A percentile compares a stretch with the other conserved stretches of the same genome.
These are phyloP conservation scores for Boletus pseudo-olivaceus DNA, from an alignment of 768 basidiomycete species.

Conservation along the genomic window DNA sequence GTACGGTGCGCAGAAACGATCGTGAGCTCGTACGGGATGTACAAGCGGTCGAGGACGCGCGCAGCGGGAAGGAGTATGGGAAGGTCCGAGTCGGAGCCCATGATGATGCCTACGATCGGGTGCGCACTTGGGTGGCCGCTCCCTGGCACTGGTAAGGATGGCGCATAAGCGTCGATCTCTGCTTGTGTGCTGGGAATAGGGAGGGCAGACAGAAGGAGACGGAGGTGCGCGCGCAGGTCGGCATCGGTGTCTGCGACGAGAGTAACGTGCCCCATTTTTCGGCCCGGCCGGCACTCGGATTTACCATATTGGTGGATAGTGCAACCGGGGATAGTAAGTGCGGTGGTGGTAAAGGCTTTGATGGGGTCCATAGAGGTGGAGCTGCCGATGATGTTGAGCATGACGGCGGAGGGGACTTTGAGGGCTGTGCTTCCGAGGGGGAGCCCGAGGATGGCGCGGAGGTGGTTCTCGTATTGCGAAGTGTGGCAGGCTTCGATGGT, in stretches of 20 bases:
- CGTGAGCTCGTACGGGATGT: constrained; percentile 86
- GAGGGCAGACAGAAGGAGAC: constrained; percentile 66
- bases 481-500: constrained; percentile 97
- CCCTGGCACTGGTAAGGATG: constrained; percentile 40
- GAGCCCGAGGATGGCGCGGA: constrained; percentile 87
- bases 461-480: constrained; percentile 96
- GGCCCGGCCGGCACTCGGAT: constrained; percentile 76
- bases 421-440: constrained; percentile 87
- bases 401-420: constrained; percentile 81
- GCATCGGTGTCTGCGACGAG: constrained; percentile 81
- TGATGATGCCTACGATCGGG: constrained; percentile 90
- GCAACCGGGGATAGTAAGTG: constrained; percentile 70
- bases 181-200: constrained; percentile 38
- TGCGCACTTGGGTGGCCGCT: constrained; percentile 56
- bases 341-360: constrained; percentile 48
- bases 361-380: constrained; percentile 66
- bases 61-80: constrained; percentile 90
- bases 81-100: constrained; percentile 99
- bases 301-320: constrained; percentile 95
- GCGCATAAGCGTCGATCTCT: constrained; percentile 54
- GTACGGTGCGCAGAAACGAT: constrained; percentile 98
- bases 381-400: constrained; percentile 94
- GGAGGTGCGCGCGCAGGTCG: constrained; percentile 62
- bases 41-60: constrained; percentile 76
- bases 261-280: constrained; percentile 99